These are phyloP conservation scores for Flaveria sonorensis DNA, from an alignment of 129 eudicot species.

Conservation along the genomic window DNA sequence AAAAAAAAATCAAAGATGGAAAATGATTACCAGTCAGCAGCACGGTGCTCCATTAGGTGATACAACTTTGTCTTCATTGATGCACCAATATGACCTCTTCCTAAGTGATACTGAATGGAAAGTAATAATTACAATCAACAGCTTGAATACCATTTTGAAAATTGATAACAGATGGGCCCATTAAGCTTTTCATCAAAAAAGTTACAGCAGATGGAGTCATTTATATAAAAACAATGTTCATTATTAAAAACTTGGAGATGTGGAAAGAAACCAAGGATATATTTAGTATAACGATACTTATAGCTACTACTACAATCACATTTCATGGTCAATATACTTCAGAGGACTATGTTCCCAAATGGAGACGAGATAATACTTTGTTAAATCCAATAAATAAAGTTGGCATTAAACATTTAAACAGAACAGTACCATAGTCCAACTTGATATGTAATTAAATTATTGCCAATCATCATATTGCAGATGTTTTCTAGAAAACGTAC, in stretches of 20 bases:
- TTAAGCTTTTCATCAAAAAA: not conserved
- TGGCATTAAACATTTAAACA: not conserved
- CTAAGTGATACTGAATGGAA: conserved; percentile 71
- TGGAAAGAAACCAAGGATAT: not conserved
- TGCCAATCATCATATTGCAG: not conserved
- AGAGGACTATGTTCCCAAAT: not conserved
- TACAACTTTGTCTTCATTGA: conserved; percentile 77
- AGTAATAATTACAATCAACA: conserved; percentile 16
- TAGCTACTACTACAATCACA: not conserved
- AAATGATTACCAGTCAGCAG: conserved; percentile 61
- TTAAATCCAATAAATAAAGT: not conserved
- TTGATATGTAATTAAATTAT: not conserved
- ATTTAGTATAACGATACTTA: not conserved
- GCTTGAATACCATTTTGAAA: not conserved
- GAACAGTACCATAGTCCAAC: not conserved
- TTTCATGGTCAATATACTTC: not conserved
- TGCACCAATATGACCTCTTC: conserved; percentile 97
- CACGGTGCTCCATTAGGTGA: conserved; percentile 69
- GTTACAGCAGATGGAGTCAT: not conserved
- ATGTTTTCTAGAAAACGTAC: not conserved
- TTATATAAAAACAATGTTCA: not conserved
- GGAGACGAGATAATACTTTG: not conserved
- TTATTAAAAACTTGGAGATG: not conserved
- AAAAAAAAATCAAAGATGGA: not conserved
- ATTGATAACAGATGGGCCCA: conserved; percentile 3